Evolutionary conservation across 495 filamentous ascomycete genomes (phyloP), one percentile per base, ranked within the genome.

Genomic region (Filosporella fistucella): DNA sequence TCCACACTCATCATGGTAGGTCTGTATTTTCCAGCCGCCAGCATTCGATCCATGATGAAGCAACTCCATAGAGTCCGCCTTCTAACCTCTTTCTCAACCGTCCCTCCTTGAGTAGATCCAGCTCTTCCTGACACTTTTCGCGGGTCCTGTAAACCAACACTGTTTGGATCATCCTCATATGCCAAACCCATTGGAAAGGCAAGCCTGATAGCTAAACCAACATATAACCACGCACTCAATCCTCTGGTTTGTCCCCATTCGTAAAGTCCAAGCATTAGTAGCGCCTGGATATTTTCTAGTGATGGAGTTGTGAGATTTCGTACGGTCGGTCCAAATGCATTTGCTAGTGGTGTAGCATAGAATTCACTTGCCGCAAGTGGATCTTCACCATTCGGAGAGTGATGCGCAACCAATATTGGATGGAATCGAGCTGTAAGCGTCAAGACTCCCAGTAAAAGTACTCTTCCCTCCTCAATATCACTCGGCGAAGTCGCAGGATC

Each of bases 41-140:
- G 65, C 58, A 86, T 84, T 12, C 88, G 77, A 59, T 95, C 89
- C 50, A 94, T 74, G 42, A 91, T 81, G 54, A 91, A 86, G 51
- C 86, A 88, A 45, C 87, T 87, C 75, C 87, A 95, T 61, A 91
- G 89, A 4, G 88, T 91, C 21, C 89, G 81, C 26, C 89, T 78
- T 56, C 80, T 76, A 13, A 89, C 79, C 64, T 95, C 89, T 55
- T 84, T 84, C 7, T 82, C 70, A 29, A 88, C 82, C 28, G 83
- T 76, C 68, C 5, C 74, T 54, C 46, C 54, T 3, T 36, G 24
- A 35, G 45, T 53, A 10, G 52, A 56, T 42, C 61, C 57, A 12
- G 59, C 37, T 42, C 57, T 62, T 14, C 45, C 20, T 16, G 39
- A 39, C 1, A 10, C 14, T 14, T 54, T 43, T 10, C 22, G 39